phyloP scores from a whole-genome alignment of 306 rosid species.

The Corylus heterophylla region DNA sequence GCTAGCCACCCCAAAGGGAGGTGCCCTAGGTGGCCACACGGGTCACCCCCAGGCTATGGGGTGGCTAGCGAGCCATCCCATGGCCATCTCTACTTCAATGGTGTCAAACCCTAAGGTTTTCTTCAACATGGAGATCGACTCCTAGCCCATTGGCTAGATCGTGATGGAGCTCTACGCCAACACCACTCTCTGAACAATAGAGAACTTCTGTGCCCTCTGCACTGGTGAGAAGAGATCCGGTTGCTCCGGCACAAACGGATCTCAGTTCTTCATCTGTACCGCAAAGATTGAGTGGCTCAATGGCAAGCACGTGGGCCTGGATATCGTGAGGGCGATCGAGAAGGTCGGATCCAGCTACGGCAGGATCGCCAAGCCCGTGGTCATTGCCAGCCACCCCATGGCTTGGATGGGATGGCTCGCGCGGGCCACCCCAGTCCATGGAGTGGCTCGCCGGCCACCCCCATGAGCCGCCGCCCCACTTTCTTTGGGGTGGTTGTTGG shows the following conservation, averaged over 20 bases:
- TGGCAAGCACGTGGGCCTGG: conserved; percentile 82
- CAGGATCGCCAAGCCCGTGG: conserved; percentile 58
- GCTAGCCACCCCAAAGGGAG: no score
- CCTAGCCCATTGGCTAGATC: conserved; percentile 59
- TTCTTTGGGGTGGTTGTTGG: no score
- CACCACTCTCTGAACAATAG: conserved; percentile 68
- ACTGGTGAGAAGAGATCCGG: conserved; percentile 89
- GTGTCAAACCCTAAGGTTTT: conserved; percentile 69
- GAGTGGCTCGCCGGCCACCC: no score
- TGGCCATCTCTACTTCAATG: conserved; percentile 21
- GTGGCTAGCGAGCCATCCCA: no score
- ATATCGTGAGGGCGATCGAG: conserved; percentile 66
- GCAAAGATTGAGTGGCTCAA: conserved; percentile 86
- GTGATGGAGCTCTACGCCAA: conserved; percentile 88
- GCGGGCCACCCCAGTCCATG: no score
- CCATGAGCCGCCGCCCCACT: no score
- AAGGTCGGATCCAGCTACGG: conserved; percentile 72
- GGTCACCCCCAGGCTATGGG: no score
- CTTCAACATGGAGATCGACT: conserved; percentile 75
- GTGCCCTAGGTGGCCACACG: no score
- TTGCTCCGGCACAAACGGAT: conserved; percentile 76
- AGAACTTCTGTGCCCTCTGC: conserved; percentile 95
- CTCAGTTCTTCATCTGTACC: conserved; percentile 92
- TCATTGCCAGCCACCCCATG: conserved; percentile 21
- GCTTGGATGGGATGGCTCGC: no score